Percentiles rank a stretch among this genome's conserved stretches.
Evolutionary conservation across 208 protist genomes (phyloP).

Genomic region (Lotmaria passim): DNA sequence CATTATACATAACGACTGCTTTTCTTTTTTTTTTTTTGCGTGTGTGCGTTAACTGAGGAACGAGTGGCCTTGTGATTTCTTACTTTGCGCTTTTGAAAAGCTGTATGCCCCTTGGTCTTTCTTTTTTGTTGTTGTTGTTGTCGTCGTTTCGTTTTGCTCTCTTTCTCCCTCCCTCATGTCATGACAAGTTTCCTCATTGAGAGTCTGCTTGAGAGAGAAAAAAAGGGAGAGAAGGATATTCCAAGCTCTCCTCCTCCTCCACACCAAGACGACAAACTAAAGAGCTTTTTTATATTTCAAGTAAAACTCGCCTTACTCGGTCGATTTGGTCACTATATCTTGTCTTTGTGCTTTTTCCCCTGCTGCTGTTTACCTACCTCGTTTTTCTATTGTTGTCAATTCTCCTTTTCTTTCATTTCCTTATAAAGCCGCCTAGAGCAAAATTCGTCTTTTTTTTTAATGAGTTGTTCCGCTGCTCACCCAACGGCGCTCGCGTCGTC

Average conservation of each 20-base stretch:
- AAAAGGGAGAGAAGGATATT: no score
- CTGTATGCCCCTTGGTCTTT: constrained; percentile 2
- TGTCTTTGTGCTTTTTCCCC: not conserved
- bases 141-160: not conserved
- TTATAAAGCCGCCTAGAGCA: not conserved
- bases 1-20: not conserved
- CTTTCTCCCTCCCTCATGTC: no score
- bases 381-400: constrained; percentile 15
- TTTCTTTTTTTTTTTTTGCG: constrained; percentile 20
- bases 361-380: no score
- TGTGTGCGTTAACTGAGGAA: not conserved
- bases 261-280: no score
- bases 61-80: no score
- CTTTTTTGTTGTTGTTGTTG: constrained; percentile 10
- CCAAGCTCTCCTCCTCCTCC: no score
- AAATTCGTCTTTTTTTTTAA: not conserved
- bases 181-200: no score
- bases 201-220: no score
- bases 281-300: no score
- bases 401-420: not conserved
- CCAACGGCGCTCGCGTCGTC: not conserved
- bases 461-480: not conserved
- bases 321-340: no score
- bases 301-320: no score
- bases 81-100: not conserved